Base-by-base conservation (phyloP, 441 rosid species). In the Metrosideros polymorpha region DNA sequence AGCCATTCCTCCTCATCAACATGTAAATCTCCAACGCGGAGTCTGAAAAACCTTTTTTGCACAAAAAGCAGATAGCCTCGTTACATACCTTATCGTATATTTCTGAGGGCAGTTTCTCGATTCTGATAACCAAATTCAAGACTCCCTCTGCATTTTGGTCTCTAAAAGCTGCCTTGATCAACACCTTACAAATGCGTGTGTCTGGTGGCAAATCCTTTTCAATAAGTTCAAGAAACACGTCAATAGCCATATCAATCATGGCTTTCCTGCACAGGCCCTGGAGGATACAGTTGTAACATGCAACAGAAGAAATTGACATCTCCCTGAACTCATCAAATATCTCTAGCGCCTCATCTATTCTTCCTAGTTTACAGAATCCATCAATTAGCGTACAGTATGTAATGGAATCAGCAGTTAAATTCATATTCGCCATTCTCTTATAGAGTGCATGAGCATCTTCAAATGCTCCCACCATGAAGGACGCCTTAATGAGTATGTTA, bases 281-380 rank as follows among this genome's bases (percentile, higher is more conserved):
- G 85, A 94, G 91, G 59, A 95, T 90, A 76, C 91, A 87, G 87
- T 93, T 94, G 89, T 93, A 95, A 90, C 96, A 93, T 47, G 89
- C 89, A 88, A 86, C 91, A 32, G 98, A 92, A 59, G 94, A 89
- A 88, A 90, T 86, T 61, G 90, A 89, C 49, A 89, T 87, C 86
- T 54, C 85, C 91, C 95, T 93, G 88, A 93, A 87, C 89, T 95
- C 95, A 85, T 95, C 95, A 93, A 96, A 95, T 84, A 94, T 86
- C 91, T 94, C 92, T 85, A 95, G 92, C 30, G 98, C 98, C 85
- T 96, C 95, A 45, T 95, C 96, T 71, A 95, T 90, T 86, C 91
- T 91, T 59, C 95, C 96, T 5, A 85, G 86, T 91, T 91, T 92
- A 89, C 94, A 94, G 66, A 52, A 95, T 22, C 98, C 95, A 56